Base-by-base conservation (phyloP, 768 basidiomycete genomes). In the Phanerochaete sordida region DNA sequence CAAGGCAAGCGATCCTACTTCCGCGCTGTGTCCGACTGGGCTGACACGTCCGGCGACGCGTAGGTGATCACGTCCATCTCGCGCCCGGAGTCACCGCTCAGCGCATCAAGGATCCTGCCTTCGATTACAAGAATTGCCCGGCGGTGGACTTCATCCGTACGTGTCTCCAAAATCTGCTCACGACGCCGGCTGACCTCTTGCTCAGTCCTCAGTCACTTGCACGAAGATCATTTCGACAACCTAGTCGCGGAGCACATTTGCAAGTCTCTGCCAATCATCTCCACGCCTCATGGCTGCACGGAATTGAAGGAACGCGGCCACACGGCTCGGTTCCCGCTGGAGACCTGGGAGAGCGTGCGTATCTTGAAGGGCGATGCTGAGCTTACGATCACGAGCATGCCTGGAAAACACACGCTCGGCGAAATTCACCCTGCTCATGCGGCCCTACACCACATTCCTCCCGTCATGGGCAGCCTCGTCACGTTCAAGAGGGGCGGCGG, bases 161-260 rank as follows among this genome's bases (percentile, higher is more conserved):
- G 15, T 16, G 30, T 19, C 46, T 56, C 13, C 28, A 21, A 12
- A 24, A 19, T 27, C 44, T 27, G 21, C 11, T n/a, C 37, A 30
- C 26, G 30, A 12, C 50, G 7, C 6, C 8, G 8, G 19, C 39
- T 43, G 4, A 43, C 39, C 4, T 9, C 11, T 16, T 16, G 26
- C 21, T 7, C 11, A 60, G 59, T 73, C 15, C 64, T 72, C 30
- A 69, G 67, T 16, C 73, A 73, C 61, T 61, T 63, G 31, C 64
- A 63, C 62, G 65, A 59, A 58, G 74, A 74, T 49, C 73, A 74
- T 64, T 75, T 75, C 60, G 72, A 74, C 55, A 65, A 70, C 49
- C 61, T 68, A 2, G 74, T 75, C 23, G 70, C 73, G 52, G 64
- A 70, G 43, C 64, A 63, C 44, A 67, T 75, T 24, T 66, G 73